Conservation (phyloP, 2,329 filamentous ascomycete species). For the Coniochaeta hoffmannii region DNA sequence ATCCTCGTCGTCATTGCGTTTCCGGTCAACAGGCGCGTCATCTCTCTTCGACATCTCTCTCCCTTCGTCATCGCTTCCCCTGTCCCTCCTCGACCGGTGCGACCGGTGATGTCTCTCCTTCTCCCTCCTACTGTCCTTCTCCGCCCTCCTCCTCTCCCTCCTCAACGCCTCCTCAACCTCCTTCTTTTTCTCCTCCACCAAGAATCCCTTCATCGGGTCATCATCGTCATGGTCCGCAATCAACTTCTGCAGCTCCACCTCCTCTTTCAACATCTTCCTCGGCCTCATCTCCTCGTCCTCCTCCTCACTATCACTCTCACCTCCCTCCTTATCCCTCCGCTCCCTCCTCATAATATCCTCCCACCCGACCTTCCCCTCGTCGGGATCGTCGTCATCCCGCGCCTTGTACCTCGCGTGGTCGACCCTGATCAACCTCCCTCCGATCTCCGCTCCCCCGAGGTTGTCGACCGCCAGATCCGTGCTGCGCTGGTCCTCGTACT, state of each 20-base stretch:
- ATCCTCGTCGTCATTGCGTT: constrained; percentile 5
- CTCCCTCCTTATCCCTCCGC: constrained; percentile 29
- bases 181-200: constrained; percentile 87
- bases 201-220: constrained; percentile 91
- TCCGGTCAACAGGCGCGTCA: constrained; percentile 21
- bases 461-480: constrained; percentile 96
- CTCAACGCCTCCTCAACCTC: constrained; percentile 68
- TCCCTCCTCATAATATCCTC: constrained; percentile 49
- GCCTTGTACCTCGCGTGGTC: constrained; percentile 91
- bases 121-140: constrained; percentile 40
- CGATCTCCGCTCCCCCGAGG: constrained; percentile 75
- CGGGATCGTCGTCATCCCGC: constrained; percentile 67
- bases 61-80: constrained; percentile 14
- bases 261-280: constrained; percentile 68
- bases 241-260: constrained; percentile 68
- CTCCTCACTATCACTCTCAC: constrained; percentile 37
- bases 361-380: constrained; percentile 52
- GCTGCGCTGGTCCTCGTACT: constrained; percentile 96
- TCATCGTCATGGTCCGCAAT: constrained; percentile 83
- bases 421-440: constrained; percentile 74
- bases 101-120: constrained; percentile 34
- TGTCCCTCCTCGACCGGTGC: constrained; percentile 28
- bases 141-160: constrained; percentile 40
- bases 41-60: constrained; percentile 29
- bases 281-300: constrained; percentile 29